These are phyloP conservation scores for Papiliotrema nemorosa DNA, from an alignment of 1,284 basidiomycete genomes.

Conservation along the genomic window DNA sequence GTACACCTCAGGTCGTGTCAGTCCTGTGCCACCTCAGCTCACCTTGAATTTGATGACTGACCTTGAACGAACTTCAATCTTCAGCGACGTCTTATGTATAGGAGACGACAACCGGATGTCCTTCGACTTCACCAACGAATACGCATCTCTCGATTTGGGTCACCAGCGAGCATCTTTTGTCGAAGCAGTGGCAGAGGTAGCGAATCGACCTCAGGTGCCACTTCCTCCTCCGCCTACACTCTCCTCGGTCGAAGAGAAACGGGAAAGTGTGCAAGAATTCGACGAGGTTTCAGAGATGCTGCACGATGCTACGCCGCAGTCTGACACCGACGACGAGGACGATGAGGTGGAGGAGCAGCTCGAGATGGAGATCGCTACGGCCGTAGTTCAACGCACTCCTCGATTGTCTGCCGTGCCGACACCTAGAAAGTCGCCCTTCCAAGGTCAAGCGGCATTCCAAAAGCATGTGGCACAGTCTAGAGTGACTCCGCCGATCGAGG, in stretches of 20 bases:
- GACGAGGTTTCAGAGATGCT: neutral
- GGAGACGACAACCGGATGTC: constrained; percentile 55
- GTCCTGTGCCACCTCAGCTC: constrained; percentile 5
- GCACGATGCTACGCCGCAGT: neutral
- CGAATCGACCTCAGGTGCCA: constrained; percentile 7
- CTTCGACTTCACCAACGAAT: constrained; percentile 81
- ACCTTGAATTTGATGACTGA: constrained; percentile 3
- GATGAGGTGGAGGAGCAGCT: constrained; percentile 12
- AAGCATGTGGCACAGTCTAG: constrained; percentile 18
- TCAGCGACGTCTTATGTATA: neutral
- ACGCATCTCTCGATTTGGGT: constrained; percentile 66
- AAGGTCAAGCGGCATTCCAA: constrained; percentile 39
- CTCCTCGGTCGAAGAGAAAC: neutral
- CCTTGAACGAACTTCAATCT: constrained; percentile 8
- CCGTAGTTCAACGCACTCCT: neutral
- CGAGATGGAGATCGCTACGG: constrained; percentile 3
- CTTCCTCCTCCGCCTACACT: neutral
- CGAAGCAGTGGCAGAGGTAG: constrained; percentile 49
- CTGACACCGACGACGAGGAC: constrained; percentile 1
- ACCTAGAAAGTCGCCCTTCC: constrained; percentile 27
- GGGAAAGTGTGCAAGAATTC: neutral
- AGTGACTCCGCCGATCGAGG: neutral
- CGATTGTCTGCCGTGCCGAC: neutral
- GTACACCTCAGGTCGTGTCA: neutral
- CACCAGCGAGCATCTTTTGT: constrained; percentile 69